Evolutionary conservation across 805 yeast species (phyloP), one percentile per base, ranked within the genome.

Genomic region (Priceomyces carsonii): DNA sequence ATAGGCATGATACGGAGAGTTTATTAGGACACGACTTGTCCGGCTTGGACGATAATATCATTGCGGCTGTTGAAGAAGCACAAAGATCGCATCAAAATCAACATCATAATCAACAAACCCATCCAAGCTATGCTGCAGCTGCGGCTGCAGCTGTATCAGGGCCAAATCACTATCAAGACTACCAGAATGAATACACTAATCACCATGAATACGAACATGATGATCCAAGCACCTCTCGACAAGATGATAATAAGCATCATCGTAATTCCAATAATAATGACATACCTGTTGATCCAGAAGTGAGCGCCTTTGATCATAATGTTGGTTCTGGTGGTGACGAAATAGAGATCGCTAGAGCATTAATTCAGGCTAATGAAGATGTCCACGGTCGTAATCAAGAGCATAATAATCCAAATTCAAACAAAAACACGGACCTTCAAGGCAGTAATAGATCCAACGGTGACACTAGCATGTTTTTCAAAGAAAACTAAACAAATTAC

Each of bases 281-380:
- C 9, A 68, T 73, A 4, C 78, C 80, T 0, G 82, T 77, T 5
- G 84, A 79, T 50, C 82, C 83, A 1, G 79, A 74, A 36, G 82
- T 77, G 4, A 57, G 69, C 26, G 77, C 69, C 0, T 76, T 70
- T 43, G 73, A 64, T 30, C 57, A 59, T 10, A 59, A 61, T 29
- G 66, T 47, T 56, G 67, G 47, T 56, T 59, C 48, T 7, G 62
- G 67, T 5, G 78, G 75, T 5, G 78, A 73, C 32, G 84, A 78
- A 44, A 75, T 79, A 24, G 83, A 78, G 30, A 80, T 80, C 45
- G 85, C 86, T 1, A 61, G 82, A 27, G 86, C 84, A 0, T 59
- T 80, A 46, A 78, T 80, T 32, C 82, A 78, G 41, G 81, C 83
- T 0, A 77, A 71, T 43, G 77, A 68, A 34, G 65, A 50, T 9